Evolutionary conservation across 352 stramenopile species (phyloP), one percentile per base, ranked within the genome.

Genomic region (Globisporangium uncinulatum): DNA sequence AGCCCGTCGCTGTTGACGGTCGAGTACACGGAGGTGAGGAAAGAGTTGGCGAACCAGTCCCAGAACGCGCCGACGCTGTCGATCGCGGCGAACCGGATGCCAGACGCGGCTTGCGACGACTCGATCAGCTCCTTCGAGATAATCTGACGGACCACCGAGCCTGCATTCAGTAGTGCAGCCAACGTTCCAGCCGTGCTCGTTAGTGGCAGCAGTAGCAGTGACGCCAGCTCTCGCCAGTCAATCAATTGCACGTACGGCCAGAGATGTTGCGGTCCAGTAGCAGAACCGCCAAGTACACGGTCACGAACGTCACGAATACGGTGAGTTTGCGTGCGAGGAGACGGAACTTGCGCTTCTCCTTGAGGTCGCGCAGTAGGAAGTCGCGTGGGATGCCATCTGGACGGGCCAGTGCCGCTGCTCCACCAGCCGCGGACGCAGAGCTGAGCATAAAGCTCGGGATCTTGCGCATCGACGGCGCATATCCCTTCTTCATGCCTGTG

Each of bases 191-290:
- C 8, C 34, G 2, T 8, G 34, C 1, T 39, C 34, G 10, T 39
- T 39, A 39, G 34, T 39, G 34, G 34, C 34, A 6, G 34, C 2
- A 39, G 34, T 6, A 8, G 17, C 34, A 1, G 1, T 13, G 34
- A 39, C 5, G 7, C 34, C 34, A 39, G 34, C 34, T 39, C 7
- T 39, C 34, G 34, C 10, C 34, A 39, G 6, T 8, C 34, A 39
- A 24, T 29, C 24, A 39, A 13, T 9, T 6, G 34, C 34, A 47
- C 76, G 36, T 74, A 87, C 79, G 76, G 24, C 76, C 71, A 21
- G 76, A 83, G 44, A 89, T 87, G 61, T 89, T 87, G 57, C 79
- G 74, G 47, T 89, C 76, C 29, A 89, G 61, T 20, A 89, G 59
- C 6, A 89, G 60, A 24, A 79, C 76, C 0, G 71, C 59, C 41